Evolutionary conservation across 345 rosid genomes (phyloP).

Genomic region (Acer saccharum): DNA sequence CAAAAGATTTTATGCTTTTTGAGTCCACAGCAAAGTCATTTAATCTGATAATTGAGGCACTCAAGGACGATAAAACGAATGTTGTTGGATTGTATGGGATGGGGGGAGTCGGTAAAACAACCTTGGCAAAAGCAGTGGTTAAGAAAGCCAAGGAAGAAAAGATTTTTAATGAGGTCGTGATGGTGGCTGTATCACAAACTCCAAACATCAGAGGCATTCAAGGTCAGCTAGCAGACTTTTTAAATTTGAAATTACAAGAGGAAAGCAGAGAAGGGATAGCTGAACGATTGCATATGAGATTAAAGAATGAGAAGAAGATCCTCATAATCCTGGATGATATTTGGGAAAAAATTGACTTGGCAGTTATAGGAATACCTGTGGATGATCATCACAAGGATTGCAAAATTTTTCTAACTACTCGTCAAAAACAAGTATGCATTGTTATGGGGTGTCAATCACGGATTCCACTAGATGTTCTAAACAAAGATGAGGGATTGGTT

Average conservation of each 20-base stretch:
- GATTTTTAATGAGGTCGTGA: conserved; percentile 3
- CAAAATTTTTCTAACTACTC: conserved; percentile 18
- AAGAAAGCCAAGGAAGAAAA: neutral
- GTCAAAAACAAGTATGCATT: neutral
- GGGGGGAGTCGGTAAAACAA: conserved; percentile 27
- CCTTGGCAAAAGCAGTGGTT: conserved; percentile 18
- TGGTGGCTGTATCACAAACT: neutral
- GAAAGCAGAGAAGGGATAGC: neutral
- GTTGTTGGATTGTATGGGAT: conserved; percentile 18
- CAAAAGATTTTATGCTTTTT: neutral
- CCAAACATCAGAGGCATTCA: neutral
- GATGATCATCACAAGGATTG: neutral
- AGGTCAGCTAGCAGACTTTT: neutral
- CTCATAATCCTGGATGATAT: conserved; percentile 33
- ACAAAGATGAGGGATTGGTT: conserved; percentile 3
- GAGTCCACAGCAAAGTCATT: neutral
- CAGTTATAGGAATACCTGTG: conserved; percentile 14
- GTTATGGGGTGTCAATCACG: neutral
- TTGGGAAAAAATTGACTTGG: conserved; percentile 15
- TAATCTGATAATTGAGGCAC: neutral
- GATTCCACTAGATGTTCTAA: neutral
- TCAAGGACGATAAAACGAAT: neutral
- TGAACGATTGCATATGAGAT: neutral
- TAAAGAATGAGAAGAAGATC: conserved; percentile 11
- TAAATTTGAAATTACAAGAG: neutral